phyloP scores from a whole-genome alignment of 768 basidiomycete genomes.

The Mycena epipterygia region DNA sequence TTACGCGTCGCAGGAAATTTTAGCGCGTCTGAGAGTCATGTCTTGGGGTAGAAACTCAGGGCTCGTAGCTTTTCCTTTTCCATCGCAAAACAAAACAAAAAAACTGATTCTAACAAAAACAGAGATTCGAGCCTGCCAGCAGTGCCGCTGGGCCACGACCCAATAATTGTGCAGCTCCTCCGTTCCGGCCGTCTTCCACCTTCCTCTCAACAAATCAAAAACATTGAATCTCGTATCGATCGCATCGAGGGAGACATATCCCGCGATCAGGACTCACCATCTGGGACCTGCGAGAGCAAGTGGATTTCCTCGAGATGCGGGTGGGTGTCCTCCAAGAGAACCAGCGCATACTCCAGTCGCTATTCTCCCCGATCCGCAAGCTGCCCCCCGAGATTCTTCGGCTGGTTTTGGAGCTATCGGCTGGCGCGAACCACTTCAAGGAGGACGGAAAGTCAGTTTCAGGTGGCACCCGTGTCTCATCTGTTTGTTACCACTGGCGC shows the following conservation, averaged over 20 bases:
- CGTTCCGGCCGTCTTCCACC: slow-evolving; percentile 17
- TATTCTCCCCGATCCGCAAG: slow-evolving; percentile 11
- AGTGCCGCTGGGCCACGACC: background rate
- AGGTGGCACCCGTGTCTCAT: background rate
- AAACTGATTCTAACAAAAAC: too few relatives aligned
- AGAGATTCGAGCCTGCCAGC: too few relatives aligned
- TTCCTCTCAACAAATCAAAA: background rate
- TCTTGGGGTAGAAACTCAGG: too few relatives aligned
- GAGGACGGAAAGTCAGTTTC: background rate
- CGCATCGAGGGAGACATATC: background rate
- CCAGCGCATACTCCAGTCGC: background rate
- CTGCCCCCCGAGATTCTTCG: background rate
- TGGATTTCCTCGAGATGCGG: background rate
- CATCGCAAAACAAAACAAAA: too few relatives aligned
- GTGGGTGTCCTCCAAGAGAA: background rate
- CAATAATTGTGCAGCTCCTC: background rate
- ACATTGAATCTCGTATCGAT: background rate
- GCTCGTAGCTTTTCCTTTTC: too few relatives aligned
- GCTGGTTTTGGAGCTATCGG: background rate
- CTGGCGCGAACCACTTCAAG: slow-evolving; percentile 1
- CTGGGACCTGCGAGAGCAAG: background rate
- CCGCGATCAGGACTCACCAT: background rate
- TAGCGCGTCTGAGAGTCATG: too few relatives aligned
- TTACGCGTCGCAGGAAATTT: too few relatives aligned
- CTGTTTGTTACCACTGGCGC: slow-evolving; percentile 16